These are phyloP conservation scores for Blumeriella jaapii DNA, from an alignment of 2,329 filamentous ascomycete species.

Conservation along the genomic window DNA sequence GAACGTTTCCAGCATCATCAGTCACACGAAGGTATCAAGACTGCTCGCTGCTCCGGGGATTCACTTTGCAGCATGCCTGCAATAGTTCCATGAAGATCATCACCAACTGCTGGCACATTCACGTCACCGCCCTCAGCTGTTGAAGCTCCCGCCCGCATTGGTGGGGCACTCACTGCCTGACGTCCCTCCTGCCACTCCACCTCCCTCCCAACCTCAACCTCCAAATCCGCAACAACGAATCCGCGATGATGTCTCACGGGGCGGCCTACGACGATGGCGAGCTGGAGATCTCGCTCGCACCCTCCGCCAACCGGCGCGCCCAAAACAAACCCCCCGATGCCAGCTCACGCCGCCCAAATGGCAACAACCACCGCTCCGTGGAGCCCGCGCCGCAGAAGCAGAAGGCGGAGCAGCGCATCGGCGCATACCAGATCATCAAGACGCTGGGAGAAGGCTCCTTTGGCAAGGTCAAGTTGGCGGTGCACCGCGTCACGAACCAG, in stretches of 20 bases:
- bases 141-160: no score
- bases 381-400: constrained; percentile 24
- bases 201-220: constrained; percentile 5
- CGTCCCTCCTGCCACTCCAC: constrained; percentile 3
- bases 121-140: no score
- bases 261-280: constrained; percentile 71
- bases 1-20: no score
- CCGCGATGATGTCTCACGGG: constrained; percentile 22
- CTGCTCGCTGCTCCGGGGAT: background rate
- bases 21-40: no score
- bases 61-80: constrained; percentile 3
- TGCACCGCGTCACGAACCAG: constrained; percentile 83
- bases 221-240: constrained; percentile 12
- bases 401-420: constrained; percentile 71
- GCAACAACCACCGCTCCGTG: constrained; percentile 13
- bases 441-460: constrained; percentile 95
- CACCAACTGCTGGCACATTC: no score
- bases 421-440: constrained; percentile 80
- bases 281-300: constrained; percentile 64
- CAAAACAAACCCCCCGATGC: constrained; percentile 27
- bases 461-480: constrained; percentile 95
- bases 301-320: constrained; percentile 48
- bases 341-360: constrained; percentile 19
- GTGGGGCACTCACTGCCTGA: constrained; percentile 5
- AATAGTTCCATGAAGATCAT: constrained; percentile 4